Percentiles rank a stretch among this genome's conserved stretches.
phyloP scores from a whole-genome alignment of 805 yeast species.

The Barnettozyma botsteinii region DNA sequence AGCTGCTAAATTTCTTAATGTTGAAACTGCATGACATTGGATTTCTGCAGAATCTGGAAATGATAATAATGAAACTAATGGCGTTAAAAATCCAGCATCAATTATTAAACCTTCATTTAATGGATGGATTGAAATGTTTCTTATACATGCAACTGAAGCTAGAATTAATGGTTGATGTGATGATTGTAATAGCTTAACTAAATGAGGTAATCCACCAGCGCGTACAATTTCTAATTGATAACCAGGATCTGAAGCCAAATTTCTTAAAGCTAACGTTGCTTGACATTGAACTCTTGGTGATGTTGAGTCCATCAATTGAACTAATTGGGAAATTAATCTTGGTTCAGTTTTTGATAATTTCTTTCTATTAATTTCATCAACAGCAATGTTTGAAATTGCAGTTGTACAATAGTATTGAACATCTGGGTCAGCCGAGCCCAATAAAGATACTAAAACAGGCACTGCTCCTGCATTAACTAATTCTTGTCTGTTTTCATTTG shows the following conservation, averaged over 20 bases:
- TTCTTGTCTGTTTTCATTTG: constrained; percentile 93
- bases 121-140: constrained; percentile 96
- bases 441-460: constrained; percentile 84
- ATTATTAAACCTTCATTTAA: constrained; percentile 91
- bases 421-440: constrained; percentile 86
- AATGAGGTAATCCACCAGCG: constrained; percentile 91
- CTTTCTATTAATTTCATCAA: constrained; percentile 86
- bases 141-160: constrained; percentile 97
- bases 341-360: constrained; percentile 90
- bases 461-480: constrained; percentile 97
- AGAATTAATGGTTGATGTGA: constrained; percentile 86
- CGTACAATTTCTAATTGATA: constrained; percentile 94
- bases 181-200: constrained; percentile 84
- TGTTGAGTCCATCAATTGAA: constrained; percentile 85
- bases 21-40: constrained; percentile 96
- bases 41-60: constrained; percentile 90
- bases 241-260: constrained; percentile 91
- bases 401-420: constrained; percentile 98
- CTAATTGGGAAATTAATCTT: constrained; percentile 80
- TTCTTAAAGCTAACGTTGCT: constrained; percentile 93
- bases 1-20: constrained; percentile 93
- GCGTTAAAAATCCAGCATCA: constrained; percentile 93
- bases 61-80: constrained; percentile 79
- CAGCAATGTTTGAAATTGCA: constrained; percentile 94
- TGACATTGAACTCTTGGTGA: constrained; percentile 97